Conservation (phyloP, 164 flowering plant genomes). For the Warburgia ugandensis region DNA sequence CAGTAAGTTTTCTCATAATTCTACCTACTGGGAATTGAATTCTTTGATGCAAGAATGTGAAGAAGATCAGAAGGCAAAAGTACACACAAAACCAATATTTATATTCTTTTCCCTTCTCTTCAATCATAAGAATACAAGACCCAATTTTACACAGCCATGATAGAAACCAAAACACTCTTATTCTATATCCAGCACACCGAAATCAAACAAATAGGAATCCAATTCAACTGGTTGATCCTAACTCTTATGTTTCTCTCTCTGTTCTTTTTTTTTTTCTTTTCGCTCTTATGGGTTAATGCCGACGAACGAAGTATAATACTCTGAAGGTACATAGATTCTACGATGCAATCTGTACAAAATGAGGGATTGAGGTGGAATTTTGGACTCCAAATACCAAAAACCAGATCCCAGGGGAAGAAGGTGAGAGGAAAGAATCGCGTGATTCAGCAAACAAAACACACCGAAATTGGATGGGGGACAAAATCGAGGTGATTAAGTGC, state of each 20-base stretch:
- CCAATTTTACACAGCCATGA: constrained; percentile 12
- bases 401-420: constrained; percentile 28
- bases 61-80: not conserved
- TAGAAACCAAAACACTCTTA: constrained; percentile 16
- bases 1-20: not conserved
- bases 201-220: constrained; percentile 29
- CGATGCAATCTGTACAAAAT: constrained; percentile 41
- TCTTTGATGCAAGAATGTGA: constrained; percentile 1
- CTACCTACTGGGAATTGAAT: not conserved
- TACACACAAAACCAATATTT: constrained; percentile 40
- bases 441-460: constrained; percentile 24
- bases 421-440: constrained; percentile 40
- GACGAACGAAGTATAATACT: constrained; percentile 42
- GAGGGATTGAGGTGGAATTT: constrained; percentile 28
- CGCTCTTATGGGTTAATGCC: constrained; percentile 29
- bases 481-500: constrained; percentile 1
- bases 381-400: constrained; percentile 29
- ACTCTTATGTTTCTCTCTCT: constrained; percentile 9
- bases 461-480: constrained; percentile 17
- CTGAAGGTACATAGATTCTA: constrained; percentile 27
- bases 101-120: constrained; percentile 24
- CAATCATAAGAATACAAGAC: constrained; percentile 21
- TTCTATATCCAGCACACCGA: constrained; percentile 53
- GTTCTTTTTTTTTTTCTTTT: constrained; percentile 7
- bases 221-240: constrained; percentile 34